These are phyloP conservation scores for Mucor lusitanicus DNA, from an alignment of 371 early-diverging fungal genomes.

Conservation along the genomic window DNA sequence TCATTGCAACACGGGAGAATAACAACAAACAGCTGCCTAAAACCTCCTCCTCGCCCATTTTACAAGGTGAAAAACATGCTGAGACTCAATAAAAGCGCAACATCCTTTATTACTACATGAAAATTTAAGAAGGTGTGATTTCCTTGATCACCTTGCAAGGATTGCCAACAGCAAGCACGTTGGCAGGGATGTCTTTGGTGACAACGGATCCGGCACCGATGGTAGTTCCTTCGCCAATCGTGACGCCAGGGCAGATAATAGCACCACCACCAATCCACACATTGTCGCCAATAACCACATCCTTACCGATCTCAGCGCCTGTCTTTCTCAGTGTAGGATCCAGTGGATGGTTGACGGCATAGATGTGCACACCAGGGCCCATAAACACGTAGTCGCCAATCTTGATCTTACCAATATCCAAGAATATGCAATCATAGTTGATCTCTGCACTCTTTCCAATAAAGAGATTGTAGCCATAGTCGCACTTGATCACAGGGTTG, in stretches of 20 bases:
- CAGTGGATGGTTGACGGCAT: constrained; percentile 76
- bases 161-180: constrained; percentile 80
- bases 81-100: neutral
- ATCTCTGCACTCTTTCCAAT: constrained; percentile 69
- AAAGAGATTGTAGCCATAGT: constrained; percentile 75
- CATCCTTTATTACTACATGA: neutral
- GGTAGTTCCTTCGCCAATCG: constrained; percentile 73
- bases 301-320: constrained; percentile 26
- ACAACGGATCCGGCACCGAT: constrained; percentile 68
- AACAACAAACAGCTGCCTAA: neutral
- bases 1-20: neutral
- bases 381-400: constrained; percentile 71
- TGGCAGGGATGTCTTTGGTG: constrained; percentile 77
- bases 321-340: constrained; percentile 47
- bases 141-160: constrained; percentile 71
- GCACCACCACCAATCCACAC: constrained; percentile 77
- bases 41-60: neutral
- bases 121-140: neutral
- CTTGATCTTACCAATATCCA: constrained; percentile 67
- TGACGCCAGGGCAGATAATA: constrained; percentile 80
- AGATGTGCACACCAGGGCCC: constrained; percentile 80
- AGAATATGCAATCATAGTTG: constrained; percentile 66
- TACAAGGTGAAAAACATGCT: neutral
- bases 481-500: constrained; percentile 66
- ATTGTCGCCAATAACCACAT: constrained; percentile 61